phyloP scores from a whole-genome alignment of 345 rosid genomes.

The Populus euphratica region DNA sequence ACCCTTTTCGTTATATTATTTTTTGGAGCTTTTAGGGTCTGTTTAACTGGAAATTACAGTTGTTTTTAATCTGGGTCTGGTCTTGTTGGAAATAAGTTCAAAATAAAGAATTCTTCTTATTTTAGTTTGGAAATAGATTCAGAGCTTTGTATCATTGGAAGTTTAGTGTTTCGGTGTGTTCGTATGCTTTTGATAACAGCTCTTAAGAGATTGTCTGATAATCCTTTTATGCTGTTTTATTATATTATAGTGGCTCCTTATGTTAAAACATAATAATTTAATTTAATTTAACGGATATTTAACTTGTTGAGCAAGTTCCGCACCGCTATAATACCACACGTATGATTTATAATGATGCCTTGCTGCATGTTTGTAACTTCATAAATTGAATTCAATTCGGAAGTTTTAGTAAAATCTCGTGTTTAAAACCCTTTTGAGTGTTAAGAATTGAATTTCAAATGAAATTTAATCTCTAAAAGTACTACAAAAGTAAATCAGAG shows the following conservation, averaged over 20 bases:
- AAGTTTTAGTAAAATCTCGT: too few species aligned
- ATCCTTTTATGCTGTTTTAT: neutral
- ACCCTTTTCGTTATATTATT: neutral
- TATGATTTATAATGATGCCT: neutral
- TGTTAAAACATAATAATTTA: neutral
- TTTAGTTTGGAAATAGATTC: too few species aligned
- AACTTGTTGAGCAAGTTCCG: neutral
- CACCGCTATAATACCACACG: neutral
- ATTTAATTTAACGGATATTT: neutral
- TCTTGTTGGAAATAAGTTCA: neutral
- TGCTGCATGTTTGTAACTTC: too few species aligned
- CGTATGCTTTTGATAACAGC: too few species aligned
- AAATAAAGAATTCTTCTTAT: neutral
- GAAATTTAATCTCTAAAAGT: too few species aligned
- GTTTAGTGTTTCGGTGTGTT: too few species aligned
- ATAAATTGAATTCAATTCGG: too few species aligned
- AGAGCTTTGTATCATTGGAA: too few species aligned
- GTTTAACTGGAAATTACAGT: neutral
- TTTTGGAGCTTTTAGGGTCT: neutral
- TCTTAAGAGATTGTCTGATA: neutral
- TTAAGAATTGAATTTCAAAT: too few species aligned
- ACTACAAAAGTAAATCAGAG: too few species aligned
- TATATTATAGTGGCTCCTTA: neutral
- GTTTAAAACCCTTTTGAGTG: too few species aligned
- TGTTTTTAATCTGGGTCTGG: neutral